Evolutionary conservation across 2,329 filamentous ascomycete species (phyloP).

Genomic region (Pestalotiopsis fici): DNA sequence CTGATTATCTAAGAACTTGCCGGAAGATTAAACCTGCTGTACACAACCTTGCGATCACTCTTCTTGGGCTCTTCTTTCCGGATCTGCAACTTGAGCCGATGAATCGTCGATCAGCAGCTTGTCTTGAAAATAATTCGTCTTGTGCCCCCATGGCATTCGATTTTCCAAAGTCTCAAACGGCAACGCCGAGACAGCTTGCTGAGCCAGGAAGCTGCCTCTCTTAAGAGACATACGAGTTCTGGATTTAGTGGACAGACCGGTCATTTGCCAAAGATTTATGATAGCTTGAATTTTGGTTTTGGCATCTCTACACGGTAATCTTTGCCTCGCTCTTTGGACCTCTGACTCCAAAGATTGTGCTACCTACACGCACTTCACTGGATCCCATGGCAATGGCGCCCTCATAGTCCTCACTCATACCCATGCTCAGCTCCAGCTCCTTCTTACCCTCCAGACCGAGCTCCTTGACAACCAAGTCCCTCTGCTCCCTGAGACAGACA

Average conservation of each 20-base stretch:
- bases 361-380: constrained; percentile 87
- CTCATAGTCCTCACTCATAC: constrained; percentile 97
- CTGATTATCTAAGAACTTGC: no score
- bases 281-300: not conserved
- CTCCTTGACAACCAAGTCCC: constrained; percentile 68
- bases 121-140: not conserved
- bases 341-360: constrained; percentile 87
- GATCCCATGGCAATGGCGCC: constrained; percentile 83
- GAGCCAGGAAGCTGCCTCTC: not conserved
- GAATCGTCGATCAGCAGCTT: not conserved
- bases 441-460: constrained; percentile 45
- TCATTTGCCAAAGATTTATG: not conserved
- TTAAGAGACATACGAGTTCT: not conserved
- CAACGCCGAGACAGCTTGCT: not conserved
- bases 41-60: no score
- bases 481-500: constrained; percentile 63
- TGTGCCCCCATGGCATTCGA: not conserved
- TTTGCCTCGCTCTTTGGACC: constrained; percentile 79
- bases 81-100: not conserved
- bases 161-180: not conserved
- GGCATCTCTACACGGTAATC: constrained; percentile 47
- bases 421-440: constrained; percentile 89
- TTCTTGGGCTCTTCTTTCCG: no score
- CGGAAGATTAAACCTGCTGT: no score
- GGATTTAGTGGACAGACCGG: rapidly evolving